Conservation (phyloP, 306 rosid genomes). For the Cucurbita argyrosperma region DNA sequence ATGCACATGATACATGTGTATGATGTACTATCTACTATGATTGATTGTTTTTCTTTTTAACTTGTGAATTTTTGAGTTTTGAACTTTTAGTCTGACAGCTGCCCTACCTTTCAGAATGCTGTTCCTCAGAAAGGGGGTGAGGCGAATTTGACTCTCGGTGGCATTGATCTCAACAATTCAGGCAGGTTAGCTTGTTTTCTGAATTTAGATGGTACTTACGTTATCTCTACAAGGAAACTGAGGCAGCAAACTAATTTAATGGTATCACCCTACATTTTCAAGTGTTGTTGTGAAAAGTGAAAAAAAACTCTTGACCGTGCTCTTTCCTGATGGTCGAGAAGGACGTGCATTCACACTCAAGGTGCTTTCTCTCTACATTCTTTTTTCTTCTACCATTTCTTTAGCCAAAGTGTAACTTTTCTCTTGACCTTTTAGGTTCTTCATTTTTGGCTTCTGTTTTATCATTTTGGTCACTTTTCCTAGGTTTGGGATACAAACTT, state of each 20-base stretch:
- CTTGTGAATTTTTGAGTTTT: background rate
- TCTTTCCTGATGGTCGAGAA: constrained; percentile 89
- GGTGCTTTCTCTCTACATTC: constrained; percentile 28
- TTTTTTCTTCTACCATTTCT: background rate
- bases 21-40: background rate
- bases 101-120: constrained; percentile 34
- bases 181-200: constrained; percentile 85
- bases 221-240: constrained; percentile 5
- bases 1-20: background rate
- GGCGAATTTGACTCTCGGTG: constrained; percentile 92
- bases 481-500: background rate
- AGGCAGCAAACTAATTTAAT: constrained; percentile 17
- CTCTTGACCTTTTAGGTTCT: background rate
- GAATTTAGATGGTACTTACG: constrained; percentile 3
- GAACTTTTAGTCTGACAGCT: background rate
- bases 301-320: constrained; percentile 86
- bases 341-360: constrained; percentile 93
- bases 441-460: background rate
- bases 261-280: constrained; percentile 22
- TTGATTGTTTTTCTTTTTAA: background rate
- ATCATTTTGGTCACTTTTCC: background rate
- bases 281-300: constrained; percentile 89
- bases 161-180: constrained; percentile 99
- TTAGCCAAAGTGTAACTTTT: background rate
- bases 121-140: constrained; percentile 69